These are phyloP conservation scores for Apiospora kogelbergensis DNA, from an alignment of 2,329 filamentous ascomycete genomes.

Conservation along the genomic window DNA sequence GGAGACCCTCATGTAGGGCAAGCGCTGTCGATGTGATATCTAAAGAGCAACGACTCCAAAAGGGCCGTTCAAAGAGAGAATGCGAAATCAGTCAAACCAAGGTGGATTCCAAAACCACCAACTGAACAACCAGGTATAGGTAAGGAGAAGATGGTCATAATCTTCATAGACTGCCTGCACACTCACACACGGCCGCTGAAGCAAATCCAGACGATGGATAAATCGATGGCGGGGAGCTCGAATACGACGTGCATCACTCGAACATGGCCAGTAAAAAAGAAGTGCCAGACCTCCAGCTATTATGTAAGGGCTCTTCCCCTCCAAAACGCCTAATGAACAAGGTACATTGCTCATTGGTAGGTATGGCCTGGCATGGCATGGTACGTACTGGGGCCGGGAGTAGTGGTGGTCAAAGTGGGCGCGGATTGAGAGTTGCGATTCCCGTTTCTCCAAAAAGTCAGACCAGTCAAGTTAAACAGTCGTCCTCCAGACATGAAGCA, in stretches of 20 bases:
- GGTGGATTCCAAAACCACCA: not conserved
- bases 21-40: not conserved
- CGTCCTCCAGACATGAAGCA: not conserved
- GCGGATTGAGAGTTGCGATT: slow-evolving; percentile 7
- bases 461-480: slow-evolving; percentile 5
- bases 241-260: not conserved
- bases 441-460: slow-evolving; percentile 8
- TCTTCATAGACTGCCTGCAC: not conserved
- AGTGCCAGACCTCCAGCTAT: not conserved
- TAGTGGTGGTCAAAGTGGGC: slow-evolving; percentile 6
- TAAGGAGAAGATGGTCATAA: not conserved
- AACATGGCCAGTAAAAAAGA: not conserved
- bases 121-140: not conserved
- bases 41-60: not conserved
- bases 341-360: too few species aligned
- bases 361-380: not conserved
- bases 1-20: not conserved
- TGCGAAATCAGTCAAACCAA: not conserved
- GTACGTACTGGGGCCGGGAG: slow-evolving; percentile 1
- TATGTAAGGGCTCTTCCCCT: not conserved
- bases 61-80: not conserved
- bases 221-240: not conserved
- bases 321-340: not conserved
- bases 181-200: not conserved
- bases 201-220: not conserved